phyloP scores from a whole-genome alignment of 805 yeast species.

The Yamadazyma tumulicola region DNA sequence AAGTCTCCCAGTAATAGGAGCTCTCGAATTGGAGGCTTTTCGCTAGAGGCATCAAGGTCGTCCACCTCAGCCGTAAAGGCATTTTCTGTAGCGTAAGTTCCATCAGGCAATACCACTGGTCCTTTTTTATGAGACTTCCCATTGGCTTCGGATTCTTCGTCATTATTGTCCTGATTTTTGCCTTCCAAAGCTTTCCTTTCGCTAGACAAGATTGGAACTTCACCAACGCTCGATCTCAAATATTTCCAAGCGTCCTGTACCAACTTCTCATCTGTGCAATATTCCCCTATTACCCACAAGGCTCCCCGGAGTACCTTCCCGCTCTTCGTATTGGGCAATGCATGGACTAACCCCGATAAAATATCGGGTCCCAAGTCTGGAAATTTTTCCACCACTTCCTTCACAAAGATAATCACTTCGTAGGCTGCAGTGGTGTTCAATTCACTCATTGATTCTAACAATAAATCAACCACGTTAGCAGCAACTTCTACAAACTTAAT shows the following conservation, averaged over 20 bases:
- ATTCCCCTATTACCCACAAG: slow-evolving; percentile 95
- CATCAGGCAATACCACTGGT: slow-evolving; percentile 94
- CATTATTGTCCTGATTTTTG: slow-evolving; percentile 23
- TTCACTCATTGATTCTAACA: slow-evolving; percentile 83
- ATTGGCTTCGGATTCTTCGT: slow-evolving; percentile 7
- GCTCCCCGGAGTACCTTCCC: slow-evolving; percentile 93
- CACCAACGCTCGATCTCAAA: slow-evolving; percentile 80
- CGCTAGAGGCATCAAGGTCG: slow-evolving; percentile 27
- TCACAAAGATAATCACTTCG: slow-evolving; percentile 87
- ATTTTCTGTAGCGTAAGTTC: slow-evolving; percentile 95
- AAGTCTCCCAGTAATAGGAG: slow-evolving; percentile 84
- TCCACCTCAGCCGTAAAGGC: slow-evolving; percentile 60
- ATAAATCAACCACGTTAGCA: slow-evolving; percentile 80
- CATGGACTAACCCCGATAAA: slow-evolving; percentile 54
- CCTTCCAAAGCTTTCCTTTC: slow-evolving; percentile 45
- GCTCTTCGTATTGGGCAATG: slow-evolving; percentile 68
- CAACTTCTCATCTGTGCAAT: slow-evolving; percentile 63
- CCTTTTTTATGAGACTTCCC: slow-evolving; percentile 34
- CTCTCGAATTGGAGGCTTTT: slow-evolving; percentile 72
- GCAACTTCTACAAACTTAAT: slow-evolving; percentile 88
- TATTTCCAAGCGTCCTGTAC: slow-evolving; percentile 85
- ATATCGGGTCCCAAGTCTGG: slow-evolving; percentile 72
- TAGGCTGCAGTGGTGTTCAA: slow-evolving; percentile 81
- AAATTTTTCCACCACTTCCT: slow-evolving; percentile 90
- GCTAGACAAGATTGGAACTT: slow-evolving; percentile 80